Evolutionary conservation across 352 stramenopile genomes (phyloP), one percentile per base, ranked within the genome.

Genomic region (Pythium catenulatum): DNA sequence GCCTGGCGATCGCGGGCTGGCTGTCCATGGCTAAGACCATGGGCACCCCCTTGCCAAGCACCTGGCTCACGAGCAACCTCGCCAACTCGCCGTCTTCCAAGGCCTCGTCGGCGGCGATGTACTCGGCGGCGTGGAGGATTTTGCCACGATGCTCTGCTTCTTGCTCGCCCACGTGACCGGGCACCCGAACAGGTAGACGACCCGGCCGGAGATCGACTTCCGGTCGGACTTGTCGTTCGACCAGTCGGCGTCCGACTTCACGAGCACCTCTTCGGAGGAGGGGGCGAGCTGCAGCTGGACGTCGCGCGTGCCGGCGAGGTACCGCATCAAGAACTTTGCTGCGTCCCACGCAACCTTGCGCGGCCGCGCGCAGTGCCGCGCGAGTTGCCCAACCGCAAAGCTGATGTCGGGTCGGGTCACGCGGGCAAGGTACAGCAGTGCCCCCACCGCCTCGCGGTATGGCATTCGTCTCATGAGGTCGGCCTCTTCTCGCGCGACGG

Each of bases 91-190:
- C 43, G 9, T 77, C 68, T 41, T 77, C 68, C 13, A 77, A 34
- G 37, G 48, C 59, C 19, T 45, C 46, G 61, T 72, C 45, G 6
- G 63, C 79, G 27, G 79, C 63, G 79, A 85, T 30, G 66, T 76
- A 85, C 79, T 85, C 79, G 79, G 65, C 27, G 52, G 65, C 21
- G 66, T 73, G 21, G 25, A 59, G 7, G 79, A 80, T 41, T 85
- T 69, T 17, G 79, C 48, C 0, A 80, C 63, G 46, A 80, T 61
- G 11, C 45, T 46, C 41, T 85, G 79, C 54, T 85, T 80, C 65
- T 80, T 79, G 30, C 27, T 54, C 11, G 6, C 45, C 79, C 79
- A 85, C 14, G 34, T 36, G 3, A 80, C 45, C 25, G 39, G 65
- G 61, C 52, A 69, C 27, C 63, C 59, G 61, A 74, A 69, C 5